These are phyloP conservation scores for Peziza echinospora DNA, from an alignment of 495 filamentous ascomycete species.

Conservation along the genomic window DNA sequence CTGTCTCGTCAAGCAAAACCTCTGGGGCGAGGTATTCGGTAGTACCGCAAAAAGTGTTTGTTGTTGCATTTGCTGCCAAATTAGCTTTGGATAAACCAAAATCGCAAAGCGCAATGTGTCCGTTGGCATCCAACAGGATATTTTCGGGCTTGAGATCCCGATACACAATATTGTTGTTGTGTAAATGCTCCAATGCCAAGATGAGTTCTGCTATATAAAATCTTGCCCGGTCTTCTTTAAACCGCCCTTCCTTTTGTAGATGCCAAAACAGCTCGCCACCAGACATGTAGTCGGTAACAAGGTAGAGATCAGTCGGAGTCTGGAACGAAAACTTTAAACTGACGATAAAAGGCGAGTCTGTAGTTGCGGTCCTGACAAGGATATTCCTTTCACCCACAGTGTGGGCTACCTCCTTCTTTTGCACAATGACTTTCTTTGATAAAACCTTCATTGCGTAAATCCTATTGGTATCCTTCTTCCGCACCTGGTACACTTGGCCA, in stretches of 20 bases:
- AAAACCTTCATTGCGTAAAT: conserved; percentile 99
- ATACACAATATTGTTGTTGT: conserved; percentile 94
- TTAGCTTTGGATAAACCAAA: conserved; percentile 95
- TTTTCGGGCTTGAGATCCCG: conserved; percentile 78
- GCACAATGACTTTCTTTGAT: conserved; percentile 97
- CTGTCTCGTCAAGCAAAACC: conserved; percentile 81
- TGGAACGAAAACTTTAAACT: conserved; percentile 98
- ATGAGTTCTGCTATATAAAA: conserved; percentile 99
- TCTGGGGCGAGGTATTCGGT: conserved; percentile 95
- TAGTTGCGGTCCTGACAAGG: conserved; percentile 81
- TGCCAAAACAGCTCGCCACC: conserved; percentile 98
- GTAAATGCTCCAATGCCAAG: conserved; percentile 80
- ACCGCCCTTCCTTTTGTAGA: conserved; percentile 88
- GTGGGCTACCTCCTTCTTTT: conserved; percentile 97
- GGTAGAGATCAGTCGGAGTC: conserved; percentile 83
- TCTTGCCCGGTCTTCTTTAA: conserved; percentile 83
- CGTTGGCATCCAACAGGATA: conserved; percentile 63
- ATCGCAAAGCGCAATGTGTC: conserved; percentile 68
- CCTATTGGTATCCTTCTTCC: conserved; percentile 84
- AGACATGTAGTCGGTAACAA: conserved; percentile 99
- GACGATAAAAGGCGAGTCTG: conserved; percentile 93
- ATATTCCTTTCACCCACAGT: conserved; percentile 95
- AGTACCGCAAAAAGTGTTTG: conserved; percentile 96
- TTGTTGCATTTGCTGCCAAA: conserved; percentile 83
- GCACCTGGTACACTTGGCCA: conserved; percentile 98